Evolutionary conservation across 768 basidiomycete genomes (phyloP).

Genomic region (Kwoniella pini): DNA sequence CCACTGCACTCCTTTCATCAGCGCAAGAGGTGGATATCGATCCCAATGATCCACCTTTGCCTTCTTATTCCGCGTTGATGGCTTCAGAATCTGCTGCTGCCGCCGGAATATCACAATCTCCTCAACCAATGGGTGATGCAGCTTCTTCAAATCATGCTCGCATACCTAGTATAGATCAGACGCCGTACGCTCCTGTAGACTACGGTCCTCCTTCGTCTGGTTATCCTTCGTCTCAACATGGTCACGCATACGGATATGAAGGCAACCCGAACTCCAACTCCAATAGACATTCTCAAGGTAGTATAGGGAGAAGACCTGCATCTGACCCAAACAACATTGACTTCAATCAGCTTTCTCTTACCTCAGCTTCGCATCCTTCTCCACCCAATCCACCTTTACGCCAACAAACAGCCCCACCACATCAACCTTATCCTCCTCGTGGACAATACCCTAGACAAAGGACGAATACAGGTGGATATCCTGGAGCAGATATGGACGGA

Average conservation of each 20-base stretch:
- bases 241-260: slow-evolving; percentile 8
- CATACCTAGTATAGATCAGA: slow-evolving; percentile 31
- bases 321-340: slow-evolving; percentile 47
- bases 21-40: slow-evolving; percentile 16
- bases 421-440: slow-evolving; percentile 13
- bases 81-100: slow-evolving; percentile 30
- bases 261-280: slow-evolving; percentile 14
- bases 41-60: slow-evolving; percentile 38
- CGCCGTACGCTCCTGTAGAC: slow-evolving; percentile 48
- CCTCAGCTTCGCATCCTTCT: slow-evolving; percentile 15
- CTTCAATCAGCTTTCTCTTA: slow-evolving; percentile 27
- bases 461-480: slow-evolving; percentile 28
- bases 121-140: slow-evolving; percentile 24
- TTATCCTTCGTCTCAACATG: slow-evolving; percentile 16
- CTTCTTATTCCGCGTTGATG: slow-evolving; percentile 42
- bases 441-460: slow-evolving; percentile 25
- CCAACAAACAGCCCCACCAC: slow-evolving; percentile 22
- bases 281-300: slow-evolving; percentile 27
- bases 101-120: slow-evolving; percentile 26
- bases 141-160: slow-evolving; percentile 29
- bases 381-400: slow-evolving; percentile 24
- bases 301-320: slow-evolving; percentile 30
- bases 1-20: slow-evolving; percentile 6
- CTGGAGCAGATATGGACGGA: slow-evolving; percentile 25
- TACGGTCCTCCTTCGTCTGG: slow-evolving; percentile 32